Base-by-base conservation (phyloP, 164 flowering plant species). In the Taxillus chinensis region DNA sequence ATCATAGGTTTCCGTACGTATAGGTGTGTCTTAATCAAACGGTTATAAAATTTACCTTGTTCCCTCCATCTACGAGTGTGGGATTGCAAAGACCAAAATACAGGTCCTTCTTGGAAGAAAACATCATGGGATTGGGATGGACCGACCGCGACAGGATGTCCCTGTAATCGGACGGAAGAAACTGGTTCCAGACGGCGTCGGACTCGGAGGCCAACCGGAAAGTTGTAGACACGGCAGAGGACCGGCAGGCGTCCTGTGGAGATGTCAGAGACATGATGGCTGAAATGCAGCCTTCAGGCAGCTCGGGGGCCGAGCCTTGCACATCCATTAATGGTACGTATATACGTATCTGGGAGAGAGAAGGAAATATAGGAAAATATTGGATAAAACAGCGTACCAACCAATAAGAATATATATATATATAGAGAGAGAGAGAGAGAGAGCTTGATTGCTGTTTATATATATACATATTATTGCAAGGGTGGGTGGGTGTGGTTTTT, bases 101-200 rank as follows among this genome's bases (percentile, higher is more conserved):
- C 60, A 86, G 65, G 53, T 86, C 82, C 52, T 83, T 83, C 55
- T 75, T 79, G 40, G 84, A 77, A 0, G 74, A 53, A 48, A 62
- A 81, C 60, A 8, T 45, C 41, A 73, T 3, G 2, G 83, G 73
- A 27, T 27, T 27, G 37, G 64, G 46, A 55, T 7, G 8, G 40
- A 67, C 73, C 7, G 71, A 67, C 13, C 72, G 64, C 1, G 78
- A 70, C 3, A 82, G 7, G 8, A 82, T 68, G 4, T 78, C 64
- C 3, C 41, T 38, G 45, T 68, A 82, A 72, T 82, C 79, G 0
- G 61, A 16, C 7, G 87, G 92, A 61, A 84, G 68, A 65, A 84
- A 79, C 5, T 60, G 76, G 62, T 80, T 80, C 92, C 87, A 86
- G 14, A 77, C 72, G 16, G 40, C 2, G 54, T 84, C 80, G 0